Evolutionary conservation across 1,139 yeast genomes (phyloP).

Genomic region (Arxiozyma heterogenica): DNA sequence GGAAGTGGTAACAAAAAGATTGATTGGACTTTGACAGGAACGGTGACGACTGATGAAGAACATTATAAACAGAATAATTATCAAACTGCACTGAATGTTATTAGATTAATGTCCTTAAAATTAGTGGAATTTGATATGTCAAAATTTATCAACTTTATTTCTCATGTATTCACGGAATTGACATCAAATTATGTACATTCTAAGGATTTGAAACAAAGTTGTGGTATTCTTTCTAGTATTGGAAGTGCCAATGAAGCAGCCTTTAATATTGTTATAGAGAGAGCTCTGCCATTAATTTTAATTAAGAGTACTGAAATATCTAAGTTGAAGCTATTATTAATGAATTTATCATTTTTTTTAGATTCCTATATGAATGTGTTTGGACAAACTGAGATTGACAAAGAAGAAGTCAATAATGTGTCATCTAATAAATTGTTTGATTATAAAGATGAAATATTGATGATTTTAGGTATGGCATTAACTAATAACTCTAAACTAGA

Average conservation of each 20-base stretch:
- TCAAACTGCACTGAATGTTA: constrained; percentile 41
- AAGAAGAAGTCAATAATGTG: constrained; percentile 5
- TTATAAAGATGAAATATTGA: constrained; percentile 58
- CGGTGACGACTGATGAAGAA: background rate
- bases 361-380: constrained; percentile 35
- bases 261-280: constrained; percentile 41
- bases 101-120: constrained; percentile 36
- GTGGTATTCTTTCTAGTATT: constrained; percentile 48
- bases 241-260: constrained; percentile 38
- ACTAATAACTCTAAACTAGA: constrained; percentile 59
- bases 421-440: constrained; percentile 31
- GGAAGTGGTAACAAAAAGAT: background rate
- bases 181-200: constrained; percentile 44
- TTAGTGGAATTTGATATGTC: constrained; percentile 29
- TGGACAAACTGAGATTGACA: constrained; percentile 16
- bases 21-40: constrained; percentile 2
- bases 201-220: constrained; percentile 52
- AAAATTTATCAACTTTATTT: constrained; percentile 32
- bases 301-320: constrained; percentile 33
- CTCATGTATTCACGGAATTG: constrained; percentile 47
- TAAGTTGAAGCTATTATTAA: constrained; percentile 52
- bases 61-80: constrained; percentile 15
- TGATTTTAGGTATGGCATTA: constrained; percentile 56
- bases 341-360: constrained; percentile 49
- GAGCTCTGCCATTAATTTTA: constrained; percentile 34